A percentile compares a stretch with the other conserved stretches of the same genome.
Conservation (phyloP, 176 grass and related monocot species). For the Puya raimondii region DNA sequence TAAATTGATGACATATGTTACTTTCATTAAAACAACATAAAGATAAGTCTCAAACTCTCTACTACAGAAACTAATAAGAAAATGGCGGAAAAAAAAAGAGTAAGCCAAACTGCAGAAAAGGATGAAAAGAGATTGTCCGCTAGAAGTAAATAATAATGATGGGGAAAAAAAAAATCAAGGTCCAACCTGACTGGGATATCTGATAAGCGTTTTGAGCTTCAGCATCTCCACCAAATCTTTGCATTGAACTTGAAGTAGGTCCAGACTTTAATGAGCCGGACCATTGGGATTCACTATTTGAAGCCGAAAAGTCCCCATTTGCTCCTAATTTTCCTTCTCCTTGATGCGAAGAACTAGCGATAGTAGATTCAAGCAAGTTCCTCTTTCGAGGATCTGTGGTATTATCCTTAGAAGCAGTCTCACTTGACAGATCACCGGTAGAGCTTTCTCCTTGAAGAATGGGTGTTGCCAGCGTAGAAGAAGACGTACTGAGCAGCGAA, state of each 20-base stretch:
- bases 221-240: slow-evolving; percentile 34
- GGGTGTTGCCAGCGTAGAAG: neutral
- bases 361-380: slow-evolving; percentile 24
- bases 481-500: neutral
- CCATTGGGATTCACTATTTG: slow-evolving; percentile 25
- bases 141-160: neutral
- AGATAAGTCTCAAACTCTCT: no score
- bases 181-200: slow-evolving; percentile 42
- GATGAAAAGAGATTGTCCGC: neutral
- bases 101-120: neutral
- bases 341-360: slow-evolving; percentile 9
- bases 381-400: slow-evolving; percentile 26
- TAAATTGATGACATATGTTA: no score
- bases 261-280: slow-evolving; percentile 12
- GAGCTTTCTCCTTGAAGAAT: slow-evolving; percentile 1
- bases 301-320: slow-evolving; percentile 33
- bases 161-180: slow-evolving; percentile 8
- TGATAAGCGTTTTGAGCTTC: slow-evolving; percentile 23
- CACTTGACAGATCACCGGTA: slow-evolving; percentile 29
- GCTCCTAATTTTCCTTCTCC: slow-evolving; percentile 24
- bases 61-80: no score
- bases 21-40: no score
- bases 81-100: neutral
- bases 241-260: slow-evolving; percentile 25
- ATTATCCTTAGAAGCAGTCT: slow-evolving; percentile 34